These are phyloP conservation scores for Chlorencoelia australis DNA, from an alignment of 2,329 filamentous ascomycete species.

Conservation along the genomic window DNA sequence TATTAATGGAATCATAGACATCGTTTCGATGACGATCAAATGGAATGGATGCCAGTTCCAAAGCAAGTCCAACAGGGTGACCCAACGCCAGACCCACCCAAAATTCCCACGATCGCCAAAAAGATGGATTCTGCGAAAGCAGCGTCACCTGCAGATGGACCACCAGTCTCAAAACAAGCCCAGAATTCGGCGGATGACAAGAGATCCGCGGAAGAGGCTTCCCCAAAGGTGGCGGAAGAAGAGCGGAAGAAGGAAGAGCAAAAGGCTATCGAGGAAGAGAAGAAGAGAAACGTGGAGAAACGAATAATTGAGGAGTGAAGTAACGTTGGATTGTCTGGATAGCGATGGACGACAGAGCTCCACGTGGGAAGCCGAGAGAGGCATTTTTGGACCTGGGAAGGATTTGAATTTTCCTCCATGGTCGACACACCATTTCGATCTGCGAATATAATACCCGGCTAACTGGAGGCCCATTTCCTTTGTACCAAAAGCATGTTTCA, in stretches of 20 bases:
- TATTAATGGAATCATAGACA: slow-evolving; percentile 26
- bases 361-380: too few relatives aligned
- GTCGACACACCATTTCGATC: too few relatives aligned
- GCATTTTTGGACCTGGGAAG: too few relatives aligned
- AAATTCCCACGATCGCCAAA: too few relatives aligned
- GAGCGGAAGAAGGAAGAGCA: slow-evolving; percentile 31
- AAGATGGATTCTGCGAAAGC: slow-evolving; percentile 8
- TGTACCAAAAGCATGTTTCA: too few relatives aligned
- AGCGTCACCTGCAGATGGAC: slow-evolving; percentile 18
- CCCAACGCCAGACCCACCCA: too few relatives aligned
- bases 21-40: slow-evolving; percentile 31
- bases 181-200: slow-evolving; percentile 10
- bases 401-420: too few relatives aligned
- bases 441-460: too few relatives aligned
- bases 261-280: slow-evolving; percentile 4
- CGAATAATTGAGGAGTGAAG: slow-evolving; percentile 1
- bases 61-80: slow-evolving; percentile 3
- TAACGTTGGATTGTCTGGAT: too few relatives aligned
- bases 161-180: slow-evolving; percentile 2
- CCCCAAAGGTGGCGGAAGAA: slow-evolving; percentile 28
- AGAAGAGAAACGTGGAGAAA: slow-evolving; percentile 3
- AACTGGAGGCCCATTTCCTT: too few relatives aligned
- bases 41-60: slow-evolving; percentile 25
- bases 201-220: slow-evolving; percentile 17
- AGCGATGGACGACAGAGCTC: too few relatives aligned